Evolutionary conservation across 768 basidiomycete genomes (phyloP), one percentile per base, ranked within the genome.

Genomic region (Russula sp.): DNA sequence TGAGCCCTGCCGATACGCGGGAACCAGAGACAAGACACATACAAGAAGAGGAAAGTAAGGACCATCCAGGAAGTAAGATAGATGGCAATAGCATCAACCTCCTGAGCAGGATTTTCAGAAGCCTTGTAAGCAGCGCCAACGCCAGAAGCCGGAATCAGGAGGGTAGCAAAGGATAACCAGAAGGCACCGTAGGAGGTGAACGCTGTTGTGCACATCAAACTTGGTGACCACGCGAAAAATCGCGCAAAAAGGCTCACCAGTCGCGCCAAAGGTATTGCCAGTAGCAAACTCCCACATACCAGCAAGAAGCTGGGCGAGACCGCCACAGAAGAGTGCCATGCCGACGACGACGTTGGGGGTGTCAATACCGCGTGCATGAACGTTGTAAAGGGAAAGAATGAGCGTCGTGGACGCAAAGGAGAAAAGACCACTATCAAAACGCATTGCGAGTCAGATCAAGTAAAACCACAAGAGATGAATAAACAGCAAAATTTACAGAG

Each of bases 121-220:
- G 65, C 56, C 0, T 68, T 54, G 69, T 86, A 93, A 0, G 90
- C 82, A 0, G 77, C 71, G 5, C 67, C 11, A 51, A 93, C 79
- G 14, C 90, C 90, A 4, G 80, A 81, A 32, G 80, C 79, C 2
- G 92, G 92, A 52, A 91, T 80, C 70, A 87, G 74, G 68, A 94
- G 84, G 0, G 82, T 77, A 4, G 84, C 89, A 54, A 84, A 94
- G 5, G 91, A 91, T 76, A 94, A 77, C 91, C 91, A 94, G 79
- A 94, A 94, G 2, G 85, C 88, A 27, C 92, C 92, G 64, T 88
- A 94, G 1, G 87, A 87, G 0, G 84, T 78, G 79, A 93, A 94
- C 0, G 90, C 91, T 87, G 65, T 32, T 18, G 44, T 45, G 31
- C 2, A 52, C 35, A 20, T 34, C 31, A 37, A 42, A 32, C 2